Evolutionary conservation across 2,329 filamentous ascomycete genomes (phyloP).

Genomic region (Fonsecaea monophora): DNA sequence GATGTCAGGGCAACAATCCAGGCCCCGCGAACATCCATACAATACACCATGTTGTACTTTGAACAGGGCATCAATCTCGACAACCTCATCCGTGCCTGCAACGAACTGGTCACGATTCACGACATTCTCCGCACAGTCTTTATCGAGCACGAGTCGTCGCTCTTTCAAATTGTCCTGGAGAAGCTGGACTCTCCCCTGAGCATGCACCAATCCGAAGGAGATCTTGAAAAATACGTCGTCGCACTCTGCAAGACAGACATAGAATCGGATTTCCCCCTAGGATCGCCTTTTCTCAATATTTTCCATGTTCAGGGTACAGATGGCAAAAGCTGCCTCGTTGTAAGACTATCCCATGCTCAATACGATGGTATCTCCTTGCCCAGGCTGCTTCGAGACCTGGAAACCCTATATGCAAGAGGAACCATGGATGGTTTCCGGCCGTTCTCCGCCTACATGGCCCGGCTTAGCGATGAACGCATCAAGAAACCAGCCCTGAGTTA

Average conservation of each 20-base stretch:
- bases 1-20: slow-evolving; percentile 65
- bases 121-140: slow-evolving; percentile 73
- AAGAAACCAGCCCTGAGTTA: slow-evolving; percentile 48
- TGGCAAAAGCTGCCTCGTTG: slow-evolving; percentile 56
- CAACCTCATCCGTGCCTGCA: slow-evolving; percentile 53
- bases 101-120: slow-evolving; percentile 64
- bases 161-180: slow-evolving; percentile 65
- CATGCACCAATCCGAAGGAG: slow-evolving; percentile 59
- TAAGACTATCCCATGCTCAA: slow-evolving; percentile 70
- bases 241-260: slow-evolving; percentile 64
- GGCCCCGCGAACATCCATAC: slow-evolving; percentile 65
- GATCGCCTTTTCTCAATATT: slow-evolving; percentile 67
- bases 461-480: slow-evolving; percentile 56
- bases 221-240: slow-evolving; percentile 56
- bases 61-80: slow-evolving; percentile 58
- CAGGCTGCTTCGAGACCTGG: slow-evolving; percentile 66
- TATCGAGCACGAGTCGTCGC: slow-evolving; percentile 58
- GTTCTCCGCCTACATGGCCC: slow-evolving; percentile 55
- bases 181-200: slow-evolving; percentile 60
- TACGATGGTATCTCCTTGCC: slow-evolving; percentile 73
- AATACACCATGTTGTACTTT: slow-evolving; percentile 71
- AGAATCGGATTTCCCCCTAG: slow-evolving; percentile 62
- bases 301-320: slow-evolving; percentile 55
- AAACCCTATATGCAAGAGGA: slow-evolving; percentile 57
- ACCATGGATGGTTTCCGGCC: slow-evolving; percentile 49